phyloP scores from a whole-genome alignment of 306 rosid species.

The Purshia tridentata region DNA sequence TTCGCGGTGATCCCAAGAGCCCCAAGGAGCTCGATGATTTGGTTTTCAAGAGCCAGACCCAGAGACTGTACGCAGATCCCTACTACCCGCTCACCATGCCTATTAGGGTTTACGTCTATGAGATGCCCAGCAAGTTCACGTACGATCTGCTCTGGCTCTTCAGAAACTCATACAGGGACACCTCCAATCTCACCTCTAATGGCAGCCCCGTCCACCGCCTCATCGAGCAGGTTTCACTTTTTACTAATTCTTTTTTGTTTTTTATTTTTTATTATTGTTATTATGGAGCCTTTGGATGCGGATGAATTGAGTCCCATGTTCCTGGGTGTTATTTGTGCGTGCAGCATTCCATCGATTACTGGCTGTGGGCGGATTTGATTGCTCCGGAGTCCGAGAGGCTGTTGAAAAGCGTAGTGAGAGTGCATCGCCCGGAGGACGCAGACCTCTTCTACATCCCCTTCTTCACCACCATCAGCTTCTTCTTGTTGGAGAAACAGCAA shows the following conservation, averaged over 20 bases:
- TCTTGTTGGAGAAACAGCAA: constrained; percentile 86
- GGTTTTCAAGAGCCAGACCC: constrained; percentile 25
- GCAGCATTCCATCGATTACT: constrained; percentile 91
- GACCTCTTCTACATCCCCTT: constrained; percentile 90
- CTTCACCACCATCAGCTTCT: constrained; percentile 95
- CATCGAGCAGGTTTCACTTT: constrained; percentile 62
- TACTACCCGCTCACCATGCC: constrained; percentile 48
- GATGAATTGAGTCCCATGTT: neutral
- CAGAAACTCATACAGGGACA: constrained; percentile 50
- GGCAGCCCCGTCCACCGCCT: constrained; percentile 98
- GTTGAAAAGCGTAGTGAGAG: constrained; percentile 69
- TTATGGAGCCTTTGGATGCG: neutral
- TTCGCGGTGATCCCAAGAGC: constrained; percentile 5
- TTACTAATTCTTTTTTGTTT: neutral
- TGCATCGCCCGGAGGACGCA: constrained; percentile 74
- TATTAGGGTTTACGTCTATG: constrained; percentile 76
- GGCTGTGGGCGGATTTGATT: constrained; percentile 93
- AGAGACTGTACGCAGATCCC: constrained; percentile 47
- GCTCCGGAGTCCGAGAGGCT: constrained; percentile 75
- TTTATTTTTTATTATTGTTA: neutral
- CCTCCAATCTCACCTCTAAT: constrained; percentile 87
- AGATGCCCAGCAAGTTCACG: constrained; percentile 84
- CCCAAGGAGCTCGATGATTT: constrained; percentile 44
- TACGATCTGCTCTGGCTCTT: constrained; percentile 76
- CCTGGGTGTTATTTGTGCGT: neutral